phyloP scores from a whole-genome alignment of 495 filamentous ascomycete species.

The Xylaria longipes region DNA sequence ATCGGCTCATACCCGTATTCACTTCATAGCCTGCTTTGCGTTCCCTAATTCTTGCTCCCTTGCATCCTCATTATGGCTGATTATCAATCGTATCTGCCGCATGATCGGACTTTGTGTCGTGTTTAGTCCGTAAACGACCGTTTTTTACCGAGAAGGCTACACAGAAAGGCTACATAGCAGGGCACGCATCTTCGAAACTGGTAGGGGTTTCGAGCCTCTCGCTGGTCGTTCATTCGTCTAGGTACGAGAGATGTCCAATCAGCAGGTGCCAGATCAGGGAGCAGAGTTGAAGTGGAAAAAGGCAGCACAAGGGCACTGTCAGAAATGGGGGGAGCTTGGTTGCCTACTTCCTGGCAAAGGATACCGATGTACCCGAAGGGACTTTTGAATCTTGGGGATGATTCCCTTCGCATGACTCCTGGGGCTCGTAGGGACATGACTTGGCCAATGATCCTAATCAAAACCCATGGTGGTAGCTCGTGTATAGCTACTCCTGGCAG shows the following conservation, averaged over 20 bases:
- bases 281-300: not conserved
- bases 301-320: not conserved
- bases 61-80: not conserved
- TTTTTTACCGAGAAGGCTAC: not conserved
- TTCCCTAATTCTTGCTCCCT: not conserved
- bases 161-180: constrained; percentile 1
- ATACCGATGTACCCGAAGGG: not conserved
- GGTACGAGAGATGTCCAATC: not conserved
- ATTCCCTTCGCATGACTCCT: not conserved
- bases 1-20: not conserved
- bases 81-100: not conserved
- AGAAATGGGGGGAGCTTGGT: not conserved
- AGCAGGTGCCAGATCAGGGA: not conserved
- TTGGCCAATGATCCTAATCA: not conserved
- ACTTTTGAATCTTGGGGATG: not conserved
- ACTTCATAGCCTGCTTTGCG: not conserved
- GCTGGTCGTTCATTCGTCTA: not conserved
- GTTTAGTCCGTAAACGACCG: not conserved
- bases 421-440: not conserved
- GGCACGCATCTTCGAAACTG: not conserved
- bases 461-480: not conserved
- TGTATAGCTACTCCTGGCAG: not conserved
- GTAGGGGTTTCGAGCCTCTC: not conserved
- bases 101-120: not conserved
- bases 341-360: not conserved